Percentiles rank a stretch among this genome's conserved stretches.
Conservation (phyloP, 2,329 filamentous ascomycete species). For the Penicillium sp. region DNA sequence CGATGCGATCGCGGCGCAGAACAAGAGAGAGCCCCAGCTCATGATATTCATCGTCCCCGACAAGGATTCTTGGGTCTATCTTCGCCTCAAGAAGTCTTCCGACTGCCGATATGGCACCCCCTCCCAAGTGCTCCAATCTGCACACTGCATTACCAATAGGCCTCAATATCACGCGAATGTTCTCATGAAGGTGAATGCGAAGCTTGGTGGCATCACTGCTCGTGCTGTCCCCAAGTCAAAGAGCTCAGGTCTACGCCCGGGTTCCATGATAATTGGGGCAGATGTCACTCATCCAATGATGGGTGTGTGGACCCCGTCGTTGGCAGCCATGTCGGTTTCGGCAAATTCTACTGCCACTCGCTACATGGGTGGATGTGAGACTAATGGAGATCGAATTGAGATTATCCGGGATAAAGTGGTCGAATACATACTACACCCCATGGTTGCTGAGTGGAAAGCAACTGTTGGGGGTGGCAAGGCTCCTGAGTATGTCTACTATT, state of each 20-base stretch:
- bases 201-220: constrained; percentile 80
- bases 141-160: constrained; percentile 67
- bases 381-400: constrained; percentile 79
- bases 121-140: constrained; percentile 75
- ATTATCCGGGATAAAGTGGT: constrained; percentile 71
- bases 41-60: constrained; percentile 74
- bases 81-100: constrained; percentile 82
- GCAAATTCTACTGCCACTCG: constrained; percentile 69
- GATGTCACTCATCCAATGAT: constrained; percentile 85
- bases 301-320: constrained; percentile 66
- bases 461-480: constrained; percentile 53
- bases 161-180: constrained; percentile 92
- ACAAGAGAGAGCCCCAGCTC: constrained; percentile 65
- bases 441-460: constrained; percentile 65
- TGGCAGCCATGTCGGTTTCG: constrained; percentile 84
- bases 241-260: constrained; percentile 37
- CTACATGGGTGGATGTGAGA: constrained; percentile 76
- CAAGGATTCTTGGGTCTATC: constrained; percentile 71
- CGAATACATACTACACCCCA: constrained; percentile 61
- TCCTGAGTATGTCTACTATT: constrained; percentile 80
- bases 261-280: constrained; percentile 81
- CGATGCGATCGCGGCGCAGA: constrained; percentile 38
- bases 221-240: constrained; percentile 48
- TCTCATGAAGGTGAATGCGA: constrained; percentile 94
- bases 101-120: constrained; percentile 83